These are phyloP conservation scores for Aurifilum marmelostoma DNA, from an alignment of 2,329 filamentous ascomycete species.

Conservation along the genomic window DNA sequence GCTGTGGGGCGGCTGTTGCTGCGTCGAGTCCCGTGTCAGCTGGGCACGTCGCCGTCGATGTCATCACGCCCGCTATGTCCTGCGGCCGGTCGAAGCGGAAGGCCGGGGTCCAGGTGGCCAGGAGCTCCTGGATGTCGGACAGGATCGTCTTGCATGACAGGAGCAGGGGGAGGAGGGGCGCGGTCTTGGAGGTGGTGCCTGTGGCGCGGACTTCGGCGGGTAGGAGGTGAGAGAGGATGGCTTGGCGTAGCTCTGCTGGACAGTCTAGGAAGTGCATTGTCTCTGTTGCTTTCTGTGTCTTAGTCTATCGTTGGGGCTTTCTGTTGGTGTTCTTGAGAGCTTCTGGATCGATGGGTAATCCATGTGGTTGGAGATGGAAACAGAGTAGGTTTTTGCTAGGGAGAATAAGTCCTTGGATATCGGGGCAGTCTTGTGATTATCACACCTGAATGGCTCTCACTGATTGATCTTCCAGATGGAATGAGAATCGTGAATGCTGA, in stretches of 20 bases:
- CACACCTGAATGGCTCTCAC: too few relatives aligned
- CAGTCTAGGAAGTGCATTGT: constrained; percentile 4
- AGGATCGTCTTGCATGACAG: constrained; percentile 12
- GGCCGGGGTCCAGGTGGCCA: not conserved
- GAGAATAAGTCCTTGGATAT: too few relatives aligned
- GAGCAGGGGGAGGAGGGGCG: constrained; percentile 5
- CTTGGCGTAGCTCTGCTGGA: constrained; percentile 16
- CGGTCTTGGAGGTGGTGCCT: not conserved
- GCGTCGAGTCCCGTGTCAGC: not conserved
- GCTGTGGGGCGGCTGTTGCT: too few relatives aligned
- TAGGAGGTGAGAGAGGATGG: constrained; percentile 5
- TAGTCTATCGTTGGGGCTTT: not conserved
- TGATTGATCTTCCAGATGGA: too few relatives aligned
- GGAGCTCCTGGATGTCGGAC: not conserved
- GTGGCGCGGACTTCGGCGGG: constrained; percentile 6
- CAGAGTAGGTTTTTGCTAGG: not conserved
- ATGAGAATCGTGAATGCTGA: not conserved
- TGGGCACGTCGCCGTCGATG: not conserved
- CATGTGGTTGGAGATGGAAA: not conserved
- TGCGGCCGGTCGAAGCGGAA: constrained; percentile 8
- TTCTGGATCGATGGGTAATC: not conserved
- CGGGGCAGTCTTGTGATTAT: not conserved
- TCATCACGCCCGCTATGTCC: not conserved
- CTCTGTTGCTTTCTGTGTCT: not conserved
- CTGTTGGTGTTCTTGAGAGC: not conserved